A percentile compares a stretch with the other conserved stretches of the same genome.
These are phyloP conservation scores for Nemania bipapillata DNA, from an alignment of 2,329 filamentous ascomycete species.

Conservation along the genomic window DNA sequence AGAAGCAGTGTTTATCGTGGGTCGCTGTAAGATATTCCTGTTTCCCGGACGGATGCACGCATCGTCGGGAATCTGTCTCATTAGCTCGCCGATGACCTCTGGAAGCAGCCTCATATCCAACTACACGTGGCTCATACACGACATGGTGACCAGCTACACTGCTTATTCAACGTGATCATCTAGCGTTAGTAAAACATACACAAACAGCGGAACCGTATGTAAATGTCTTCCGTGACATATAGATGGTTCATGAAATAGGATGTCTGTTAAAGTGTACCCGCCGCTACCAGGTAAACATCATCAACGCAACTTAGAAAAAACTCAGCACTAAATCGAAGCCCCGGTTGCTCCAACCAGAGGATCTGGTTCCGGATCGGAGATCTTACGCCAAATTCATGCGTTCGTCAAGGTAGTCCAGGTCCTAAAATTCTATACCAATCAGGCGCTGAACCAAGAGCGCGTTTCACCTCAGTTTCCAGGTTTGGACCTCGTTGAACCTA, in stretches of 20 bases:
- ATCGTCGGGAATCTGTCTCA: not conserved
- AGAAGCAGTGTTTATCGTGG: not conserved
- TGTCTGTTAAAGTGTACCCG: too few species aligned
- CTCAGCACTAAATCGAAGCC: not conserved
- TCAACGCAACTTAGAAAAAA: too few species aligned
- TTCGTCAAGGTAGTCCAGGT: not conserved
- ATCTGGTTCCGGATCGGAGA: constrained; percentile 19
- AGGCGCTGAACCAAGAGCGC: not conserved
- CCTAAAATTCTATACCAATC: not conserved
- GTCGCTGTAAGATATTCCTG: constrained; percentile 19
- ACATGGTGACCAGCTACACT: not conserved
- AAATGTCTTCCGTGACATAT: not conserved
- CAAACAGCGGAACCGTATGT: not conserved
- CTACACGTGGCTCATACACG: not conserved
- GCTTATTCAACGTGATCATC: not conserved
- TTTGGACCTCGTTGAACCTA: not conserved
- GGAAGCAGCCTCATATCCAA: not conserved
- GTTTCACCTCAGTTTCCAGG: constrained; percentile 1
- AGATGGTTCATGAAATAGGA: not conserved
- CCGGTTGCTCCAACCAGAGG: not conserved
- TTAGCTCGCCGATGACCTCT: not conserved
- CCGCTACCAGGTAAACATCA: too few species aligned
- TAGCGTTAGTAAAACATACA: not conserved
- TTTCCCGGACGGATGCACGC: not conserved
- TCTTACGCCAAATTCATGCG: constrained; percentile 34